Base-by-base conservation (phyloP, 73 alveolate genomes). In the Paramecium pentaurelia region DNA sequence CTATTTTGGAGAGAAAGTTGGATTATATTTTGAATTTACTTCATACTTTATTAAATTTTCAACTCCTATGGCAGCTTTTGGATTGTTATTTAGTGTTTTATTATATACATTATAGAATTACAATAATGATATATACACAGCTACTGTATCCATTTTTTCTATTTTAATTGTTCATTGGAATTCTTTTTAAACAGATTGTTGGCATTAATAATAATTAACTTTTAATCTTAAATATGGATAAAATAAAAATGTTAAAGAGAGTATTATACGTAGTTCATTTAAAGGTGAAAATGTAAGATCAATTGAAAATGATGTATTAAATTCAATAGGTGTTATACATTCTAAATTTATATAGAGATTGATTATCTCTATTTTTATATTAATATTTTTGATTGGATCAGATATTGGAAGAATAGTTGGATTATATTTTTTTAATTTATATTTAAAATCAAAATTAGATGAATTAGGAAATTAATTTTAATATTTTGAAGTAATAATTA, bases 1-100 rank as follows among this genome's bases (percentile, higher is more conserved):
- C 18, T 92, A 92, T 60, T 92, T 49, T 60, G 95, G 95, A 11
- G 95, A 92, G 28, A 86, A 92, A 27, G 40, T 92, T n/a, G 95
- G 89, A 9, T 32, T 92, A n/a, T 92, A 92, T 14, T 92, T 92
- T 60, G 54, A 36, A 32, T 92, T 32, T 27, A 86, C 60, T 14
- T 27, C 64, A 11, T 86, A 27, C 54, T 85, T 49, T 14, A 84
- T 71, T 16, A 42, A 58, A 86, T n/a, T 49, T 84, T 25, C 86
- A 14, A 28, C 64, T 38, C 75, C 71, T 16, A 49, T 86, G 30
- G 71, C 91, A 47, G 20, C 37, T 8, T 22, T 86, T 2, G 95
- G 95, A 92, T 18, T 92, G 28, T 11, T 75, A 9, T 75, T 36
- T 75, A 36, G 88, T 38, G 36, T 42, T 10, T 38, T 75, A 5